Base-by-base conservation (phyloP, 352 stramenopile genomes). In the Phytophthora lateralis region DNA sequence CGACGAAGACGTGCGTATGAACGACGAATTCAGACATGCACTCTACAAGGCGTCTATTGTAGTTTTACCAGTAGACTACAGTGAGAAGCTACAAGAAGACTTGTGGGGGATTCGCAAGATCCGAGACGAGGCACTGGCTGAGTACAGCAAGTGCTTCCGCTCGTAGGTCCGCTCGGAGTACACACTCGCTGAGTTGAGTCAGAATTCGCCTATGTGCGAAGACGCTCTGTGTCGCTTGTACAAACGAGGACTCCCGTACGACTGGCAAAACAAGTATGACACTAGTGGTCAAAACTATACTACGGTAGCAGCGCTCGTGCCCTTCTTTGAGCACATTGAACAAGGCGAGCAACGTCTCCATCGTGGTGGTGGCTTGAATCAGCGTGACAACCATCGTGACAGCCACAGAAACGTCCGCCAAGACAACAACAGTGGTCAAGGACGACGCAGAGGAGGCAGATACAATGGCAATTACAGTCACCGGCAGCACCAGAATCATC, bases 211-310 rank as follows among this genome's bases (percentile, higher is more conserved):
- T 0, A 56, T 56, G 47, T 34, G 17, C 12, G 54, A 62, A 12
- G 54, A 49, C 17, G 54, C 54, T 1, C 37, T 63, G 8, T 64
- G 47, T 15, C 38, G 46, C 2, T 4, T 57, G 2, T 57, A 48
- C 46, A 64, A 64, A n/a, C 56, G 46, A 10, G 47, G 47, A 1
- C 24, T 57, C 3, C 47, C 47, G 3, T 57, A 30, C 24, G 56
- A 53, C 1, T 64, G 46, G 56, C 38, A 64, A 20, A 52, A 57
- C 29, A 64, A 64, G n/a, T 64, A 64, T 14, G 47, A 57, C 39
- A 27, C 35, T 0, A 64, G 56, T 18, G 39, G 53, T 4, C 35
- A 52, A 26, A 9, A 53, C 0, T 57, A 47, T 12, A 26, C 47
- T 4, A 57, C 46, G 1, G 39, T 64, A 2, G 20, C 56, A 6